Percentiles rank a stretch among this genome's conserved stretches.
Evolutionary conservation across 1,284 basidiomycete species (phyloP).

Genomic region (Ceratobasidium sp.): DNA sequence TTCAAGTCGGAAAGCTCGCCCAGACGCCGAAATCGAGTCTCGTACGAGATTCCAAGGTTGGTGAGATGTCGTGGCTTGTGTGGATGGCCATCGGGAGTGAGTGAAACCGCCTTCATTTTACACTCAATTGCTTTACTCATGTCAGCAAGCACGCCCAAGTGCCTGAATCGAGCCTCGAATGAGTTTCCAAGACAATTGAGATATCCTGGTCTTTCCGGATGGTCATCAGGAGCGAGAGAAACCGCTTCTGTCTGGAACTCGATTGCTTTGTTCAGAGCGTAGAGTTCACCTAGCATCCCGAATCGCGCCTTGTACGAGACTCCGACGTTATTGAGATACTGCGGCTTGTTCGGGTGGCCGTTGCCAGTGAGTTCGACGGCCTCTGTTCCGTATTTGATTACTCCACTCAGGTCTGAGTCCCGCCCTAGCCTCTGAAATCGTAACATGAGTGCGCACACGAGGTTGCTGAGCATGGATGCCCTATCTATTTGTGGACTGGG

Average conservation of each 20-base stretch:
- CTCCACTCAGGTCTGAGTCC: neutral
- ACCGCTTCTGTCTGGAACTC: neutral
- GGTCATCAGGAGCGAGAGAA: neutral
- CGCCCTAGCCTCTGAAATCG: too few relatives aligned
- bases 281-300: neutral
- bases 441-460: too few relatives aligned
- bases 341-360: neutral
- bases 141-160: too few relatives aligned
- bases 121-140: too few relatives aligned
- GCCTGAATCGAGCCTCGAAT: too few relatives aligned
- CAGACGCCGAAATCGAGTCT: neutral
- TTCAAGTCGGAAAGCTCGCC: neutral
- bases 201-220: neutral
- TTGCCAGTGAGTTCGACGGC: neutral
- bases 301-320: neutral
- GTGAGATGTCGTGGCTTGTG: neutral
- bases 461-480: too few relatives aligned
- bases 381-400: neutral
- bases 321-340: neutral
- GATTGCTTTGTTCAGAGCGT: neutral
- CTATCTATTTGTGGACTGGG: too few relatives aligned
- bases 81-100: neutral
- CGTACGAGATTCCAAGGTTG: neutral
- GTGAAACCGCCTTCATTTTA: too few relatives aligned
- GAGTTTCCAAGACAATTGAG: too few relatives aligned